A percentile compares a stretch with the other conserved stretches of the same genome.
Evolutionary conservation across 768 basidiomycete species (phyloP).

Genomic region (Mycena vulgaris): DNA sequence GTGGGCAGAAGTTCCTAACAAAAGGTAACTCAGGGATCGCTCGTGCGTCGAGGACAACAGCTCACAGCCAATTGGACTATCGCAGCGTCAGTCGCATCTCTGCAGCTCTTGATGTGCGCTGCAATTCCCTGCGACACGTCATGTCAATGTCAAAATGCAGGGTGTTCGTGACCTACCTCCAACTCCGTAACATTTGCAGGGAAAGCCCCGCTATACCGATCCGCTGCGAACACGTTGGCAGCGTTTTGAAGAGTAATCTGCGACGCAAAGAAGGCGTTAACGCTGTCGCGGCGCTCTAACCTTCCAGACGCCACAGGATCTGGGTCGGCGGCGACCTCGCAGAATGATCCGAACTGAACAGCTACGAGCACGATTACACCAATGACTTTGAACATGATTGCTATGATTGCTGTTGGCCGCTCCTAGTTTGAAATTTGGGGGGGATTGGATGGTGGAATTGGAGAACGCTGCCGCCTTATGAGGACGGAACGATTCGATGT

Average conservation of each 20-base stretch:
- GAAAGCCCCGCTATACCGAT: background rate
- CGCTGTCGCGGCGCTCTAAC: background rate
- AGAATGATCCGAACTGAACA: background rate
- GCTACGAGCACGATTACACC: background rate
- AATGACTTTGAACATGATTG: background rate
- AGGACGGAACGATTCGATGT: no score
- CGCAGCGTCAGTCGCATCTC: conserved; percentile 17
- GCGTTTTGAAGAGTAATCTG: conserved; percentile 6
- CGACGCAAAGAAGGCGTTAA: conserved; percentile 11
- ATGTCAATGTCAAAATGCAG: background rate
- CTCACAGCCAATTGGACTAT: conserved; percentile 21
- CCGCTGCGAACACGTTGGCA: background rate
- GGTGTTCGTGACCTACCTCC: background rate
- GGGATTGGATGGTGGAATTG: background rate
- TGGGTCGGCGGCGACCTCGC: background rate
- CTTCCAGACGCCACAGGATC: background rate
- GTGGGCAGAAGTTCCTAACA: background rate
- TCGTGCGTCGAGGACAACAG: background rate
- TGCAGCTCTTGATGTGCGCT: conserved; percentile 9
- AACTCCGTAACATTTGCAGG: background rate
- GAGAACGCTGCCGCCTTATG: background rate
- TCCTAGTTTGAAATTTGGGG: background rate
- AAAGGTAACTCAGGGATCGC: background rate
- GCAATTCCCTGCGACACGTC: conserved; percentile 12
- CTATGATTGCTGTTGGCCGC: no score